These are phyloP conservation scores for Kregervanrija pseudodelftensis DNA, from an alignment of 805 yeast species.

Conservation along the genomic window DNA sequence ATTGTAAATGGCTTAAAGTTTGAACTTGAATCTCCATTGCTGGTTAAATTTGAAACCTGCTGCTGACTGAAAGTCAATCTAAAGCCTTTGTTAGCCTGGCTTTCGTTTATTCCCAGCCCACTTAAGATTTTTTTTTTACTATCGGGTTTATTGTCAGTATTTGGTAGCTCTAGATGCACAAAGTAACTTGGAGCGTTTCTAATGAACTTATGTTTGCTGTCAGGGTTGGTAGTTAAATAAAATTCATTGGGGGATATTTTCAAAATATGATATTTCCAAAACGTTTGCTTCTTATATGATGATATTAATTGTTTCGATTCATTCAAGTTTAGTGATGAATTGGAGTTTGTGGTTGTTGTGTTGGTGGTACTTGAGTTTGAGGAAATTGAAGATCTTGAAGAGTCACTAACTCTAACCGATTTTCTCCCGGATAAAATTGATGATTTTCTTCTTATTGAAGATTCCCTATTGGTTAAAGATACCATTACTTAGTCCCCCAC, in stretches of 20 bases:
- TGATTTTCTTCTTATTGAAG: no score
- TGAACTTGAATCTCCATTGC: conserved; percentile 7
- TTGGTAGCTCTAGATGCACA: conserved; percentile 32
- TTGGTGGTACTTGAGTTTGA: not conserved
- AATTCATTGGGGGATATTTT: conserved; percentile 43
- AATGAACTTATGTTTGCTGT: conserved; percentile 48
- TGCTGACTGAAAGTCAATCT: conserved; percentile 26
- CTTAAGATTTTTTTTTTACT: not conserved
- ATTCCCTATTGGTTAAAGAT: no score
- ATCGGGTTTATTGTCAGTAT: not conserved
- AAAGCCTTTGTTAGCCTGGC: conserved; percentile 24
- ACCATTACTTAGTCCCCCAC: no score
- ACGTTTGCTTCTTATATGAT: conserved; percentile 21
- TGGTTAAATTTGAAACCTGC: conserved; percentile 8
- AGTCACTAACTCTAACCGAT: no score
- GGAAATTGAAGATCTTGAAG: no score
- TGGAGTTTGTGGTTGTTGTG: conserved; percentile 10
- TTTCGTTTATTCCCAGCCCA: not conserved
- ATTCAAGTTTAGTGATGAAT: not conserved
- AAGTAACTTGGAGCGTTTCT: conserved; percentile 59
- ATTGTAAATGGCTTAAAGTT: conserved; percentile 14
- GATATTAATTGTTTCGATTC: conserved; percentile 6
- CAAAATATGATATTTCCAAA: conserved; percentile 60
- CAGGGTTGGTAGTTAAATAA: conserved; percentile 64
- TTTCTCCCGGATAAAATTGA: no score